Percentiles rank a stretch among this genome's conserved stretches.
Conservation (phyloP, 306 rosid species). For the Vigna hirtella region DNA sequence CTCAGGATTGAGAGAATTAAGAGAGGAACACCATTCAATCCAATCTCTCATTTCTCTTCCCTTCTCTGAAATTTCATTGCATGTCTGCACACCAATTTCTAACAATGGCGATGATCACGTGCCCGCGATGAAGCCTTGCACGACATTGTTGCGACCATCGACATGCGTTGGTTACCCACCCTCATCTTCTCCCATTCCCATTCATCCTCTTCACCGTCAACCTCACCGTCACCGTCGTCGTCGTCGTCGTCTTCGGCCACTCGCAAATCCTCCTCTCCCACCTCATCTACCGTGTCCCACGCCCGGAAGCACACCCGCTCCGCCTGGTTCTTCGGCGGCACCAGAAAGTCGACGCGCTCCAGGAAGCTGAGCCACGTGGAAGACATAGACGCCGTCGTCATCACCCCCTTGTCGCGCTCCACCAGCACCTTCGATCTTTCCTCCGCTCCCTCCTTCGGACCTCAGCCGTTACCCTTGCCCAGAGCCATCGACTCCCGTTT, state of each 20-base stretch:
- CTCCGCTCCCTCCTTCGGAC: constrained; percentile 44
- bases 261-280: constrained; percentile 35
- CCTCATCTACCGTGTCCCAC: constrained; percentile 43
- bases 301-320: constrained; percentile 37
- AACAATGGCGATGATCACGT: constrained; percentile 11
- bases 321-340: constrained; percentile 59
- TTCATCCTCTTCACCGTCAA: neutral
- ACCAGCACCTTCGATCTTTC: constrained; percentile 32
- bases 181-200: constrained; percentile 59
- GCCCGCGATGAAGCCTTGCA: neutral
- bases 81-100: neutral
- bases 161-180: constrained; percentile 84
- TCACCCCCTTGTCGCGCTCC: constrained; percentile 40
- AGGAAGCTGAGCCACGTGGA: constrained; percentile 53
- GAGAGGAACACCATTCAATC: neutral
- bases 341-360: constrained; percentile 48
- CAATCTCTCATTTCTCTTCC: neutral
- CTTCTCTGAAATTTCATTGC: neutral
- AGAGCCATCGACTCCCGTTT: constrained; percentile 56
- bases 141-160: neutral
- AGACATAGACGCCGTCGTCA: constrained; percentile 19
- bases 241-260: neutral
- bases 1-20: neutral
- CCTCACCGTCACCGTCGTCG: neutral
- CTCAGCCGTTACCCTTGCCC: constrained; percentile 91